A percentile compares a stretch with the other conserved stretches of the same genome.
phyloP scores from a whole-genome alignment of 108 stramenopile genomes.

The Ochromonas danica region DNA sequence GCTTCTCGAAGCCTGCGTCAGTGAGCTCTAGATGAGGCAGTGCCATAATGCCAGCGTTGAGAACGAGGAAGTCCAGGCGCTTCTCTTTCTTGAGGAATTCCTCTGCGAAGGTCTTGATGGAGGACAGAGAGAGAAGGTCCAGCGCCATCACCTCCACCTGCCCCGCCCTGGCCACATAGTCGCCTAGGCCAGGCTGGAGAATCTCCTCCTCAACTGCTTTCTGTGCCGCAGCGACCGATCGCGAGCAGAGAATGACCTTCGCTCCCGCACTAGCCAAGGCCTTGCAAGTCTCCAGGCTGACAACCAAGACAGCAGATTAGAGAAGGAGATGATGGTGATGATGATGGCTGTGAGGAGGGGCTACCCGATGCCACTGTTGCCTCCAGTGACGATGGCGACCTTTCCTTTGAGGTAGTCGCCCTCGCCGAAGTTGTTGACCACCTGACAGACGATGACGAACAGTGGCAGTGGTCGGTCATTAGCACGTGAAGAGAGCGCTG shows the following conservation, averaged over 20 bases:
- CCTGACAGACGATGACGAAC: neutral
- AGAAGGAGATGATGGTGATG: too few relatives aligned
- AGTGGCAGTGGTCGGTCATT: too few relatives aligned
- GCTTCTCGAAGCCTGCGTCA: constrained; percentile 56
- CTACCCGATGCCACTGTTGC: constrained; percentile 58
- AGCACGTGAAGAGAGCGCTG: too few relatives aligned
- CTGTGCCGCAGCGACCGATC: constrained; percentile 28
- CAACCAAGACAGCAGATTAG: too few relatives aligned
- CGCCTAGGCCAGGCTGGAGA: constrained; percentile 39
- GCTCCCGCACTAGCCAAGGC: constrained; percentile 50
- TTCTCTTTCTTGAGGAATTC: constrained; percentile 32
- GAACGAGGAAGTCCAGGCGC: constrained; percentile 51
- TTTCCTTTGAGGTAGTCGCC: constrained; percentile 39
- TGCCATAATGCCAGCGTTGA: constrained; percentile 59
- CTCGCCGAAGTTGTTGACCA: neutral
- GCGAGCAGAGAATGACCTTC: constrained; percentile 52
- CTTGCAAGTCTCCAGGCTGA: constrained; percentile 54
- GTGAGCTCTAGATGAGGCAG: constrained; percentile 43
- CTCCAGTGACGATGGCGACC: constrained; percentile 54
- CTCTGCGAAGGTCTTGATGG: constrained; percentile 47
- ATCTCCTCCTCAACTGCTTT: constrained; percentile 26
- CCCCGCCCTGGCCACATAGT: constrained; percentile 7
- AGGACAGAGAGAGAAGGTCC: constrained; percentile 48
- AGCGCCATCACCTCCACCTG: constrained; percentile 40
- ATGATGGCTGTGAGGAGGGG: too few relatives aligned